Evolutionary conservation across 176 grass and related monocot species (phyloP).

Genomic region (Aegilops sharonensis): DNA sequence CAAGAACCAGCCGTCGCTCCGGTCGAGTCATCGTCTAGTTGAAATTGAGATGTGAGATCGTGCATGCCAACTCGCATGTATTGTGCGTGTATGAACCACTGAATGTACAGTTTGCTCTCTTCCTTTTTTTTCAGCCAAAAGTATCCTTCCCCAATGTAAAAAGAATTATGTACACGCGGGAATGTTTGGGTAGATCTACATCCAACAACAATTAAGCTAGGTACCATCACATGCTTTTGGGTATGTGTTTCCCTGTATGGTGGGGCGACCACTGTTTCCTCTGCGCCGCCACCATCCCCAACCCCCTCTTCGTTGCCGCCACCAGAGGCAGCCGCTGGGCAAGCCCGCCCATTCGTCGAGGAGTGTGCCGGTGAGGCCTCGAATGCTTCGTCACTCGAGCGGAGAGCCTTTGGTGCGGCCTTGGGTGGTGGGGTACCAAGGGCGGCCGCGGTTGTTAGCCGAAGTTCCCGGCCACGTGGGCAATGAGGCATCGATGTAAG

Average conservation of each 20-base stretch:
- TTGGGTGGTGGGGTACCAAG: no score
- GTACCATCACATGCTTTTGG: background rate
- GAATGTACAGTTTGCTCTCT: background rate
- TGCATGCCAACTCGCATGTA: constrained; percentile 15
- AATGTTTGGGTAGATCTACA: background rate
- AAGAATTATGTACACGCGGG: background rate
- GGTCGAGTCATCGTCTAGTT: constrained; percentile 8
- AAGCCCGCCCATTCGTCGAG: no score
- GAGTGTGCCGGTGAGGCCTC: no score
- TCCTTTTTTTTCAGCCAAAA: background rate
- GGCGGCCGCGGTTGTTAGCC: no score
- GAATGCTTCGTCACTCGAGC: no score
- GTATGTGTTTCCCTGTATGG: background rate
- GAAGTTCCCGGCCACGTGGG: no score
- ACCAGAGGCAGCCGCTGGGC: no score
- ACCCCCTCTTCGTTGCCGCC: no score
- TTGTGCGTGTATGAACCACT: background rate
- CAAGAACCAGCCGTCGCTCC: constrained; percentile 7
- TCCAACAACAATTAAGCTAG: background rate
- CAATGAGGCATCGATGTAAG: no score
- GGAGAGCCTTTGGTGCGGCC: no score
- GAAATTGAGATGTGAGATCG: constrained; percentile 17
- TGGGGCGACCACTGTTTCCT: no score
- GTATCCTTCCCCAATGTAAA: background rate
- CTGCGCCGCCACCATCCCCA: no score